phyloP scores from a whole-genome alignment of 176 grass and related monocot species.

The Triticum turgidum region DNA sequence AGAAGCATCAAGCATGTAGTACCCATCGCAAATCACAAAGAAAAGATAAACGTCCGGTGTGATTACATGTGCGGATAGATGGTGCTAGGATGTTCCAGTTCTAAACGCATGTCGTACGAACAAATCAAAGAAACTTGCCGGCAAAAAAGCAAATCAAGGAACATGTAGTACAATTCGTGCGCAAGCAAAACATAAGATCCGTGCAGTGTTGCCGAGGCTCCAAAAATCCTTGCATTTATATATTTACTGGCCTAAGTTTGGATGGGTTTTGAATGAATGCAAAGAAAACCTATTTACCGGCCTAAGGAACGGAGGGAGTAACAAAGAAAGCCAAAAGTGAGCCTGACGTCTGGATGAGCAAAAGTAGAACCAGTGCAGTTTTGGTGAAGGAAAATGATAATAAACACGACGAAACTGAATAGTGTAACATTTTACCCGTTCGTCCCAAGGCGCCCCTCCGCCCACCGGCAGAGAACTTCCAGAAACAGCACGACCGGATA shows the following conservation, averaged over 20 bases:
- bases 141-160: background rate
- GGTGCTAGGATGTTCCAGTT: background rate
- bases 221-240: background rate
- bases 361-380: too few relatives aligned
- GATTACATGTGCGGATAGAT: background rate
- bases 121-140: background rate
- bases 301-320: background rate
- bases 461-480: background rate
- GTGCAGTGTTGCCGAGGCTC: background rate
- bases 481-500: background rate
- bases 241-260: background rate
- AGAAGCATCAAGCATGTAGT: background rate
- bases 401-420: background rate
- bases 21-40: too few relatives aligned
- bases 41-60: background rate
- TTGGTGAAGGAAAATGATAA: too few relatives aligned
- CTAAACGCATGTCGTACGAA: background rate
- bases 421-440: background rate
- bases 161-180: too few relatives aligned
- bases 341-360: background rate
- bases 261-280: background rate
- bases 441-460: background rate
- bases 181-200: background rate
- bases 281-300: background rate
- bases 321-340: background rate